Conservation (phyloP, 768 basidiomycete genomes). For the Rhodotorula graminis region DNA sequence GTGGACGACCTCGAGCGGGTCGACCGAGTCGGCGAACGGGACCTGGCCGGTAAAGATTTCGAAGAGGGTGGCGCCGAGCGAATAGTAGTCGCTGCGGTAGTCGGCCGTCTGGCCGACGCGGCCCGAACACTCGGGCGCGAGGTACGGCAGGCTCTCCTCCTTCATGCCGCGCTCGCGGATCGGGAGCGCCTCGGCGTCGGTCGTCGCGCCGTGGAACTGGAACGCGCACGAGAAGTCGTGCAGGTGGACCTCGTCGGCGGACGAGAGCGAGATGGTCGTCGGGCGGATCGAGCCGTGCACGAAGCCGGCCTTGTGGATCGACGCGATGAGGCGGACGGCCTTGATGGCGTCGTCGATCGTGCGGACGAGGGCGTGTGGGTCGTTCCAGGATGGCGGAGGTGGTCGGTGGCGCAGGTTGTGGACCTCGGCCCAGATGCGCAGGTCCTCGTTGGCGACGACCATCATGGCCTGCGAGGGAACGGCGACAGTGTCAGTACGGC, state of each 20-base stretch:
- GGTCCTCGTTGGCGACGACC: constrained; percentile 17
- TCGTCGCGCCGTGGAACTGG: background rate
- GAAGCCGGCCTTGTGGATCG: constrained; percentile 25
- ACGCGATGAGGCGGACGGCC: constrained; percentile 23
- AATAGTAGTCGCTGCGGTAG: constrained; percentile 24
- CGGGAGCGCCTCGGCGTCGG: constrained; percentile 1
- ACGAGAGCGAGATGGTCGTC: constrained; percentile 19
- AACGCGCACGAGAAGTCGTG: constrained; percentile 39
- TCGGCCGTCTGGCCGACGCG: constrained; percentile 19
- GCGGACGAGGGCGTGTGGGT: constrained; percentile 5
- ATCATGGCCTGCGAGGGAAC: constrained; percentile 13
- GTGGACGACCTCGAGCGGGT: constrained; percentile 36
- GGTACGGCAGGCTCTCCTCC: constrained; percentile 33
- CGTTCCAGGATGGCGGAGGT: constrained; percentile 14
- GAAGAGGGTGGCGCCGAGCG: constrained; percentile 29
- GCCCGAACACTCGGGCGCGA: constrained; percentile 33
- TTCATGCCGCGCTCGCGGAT: constrained; percentile 36
- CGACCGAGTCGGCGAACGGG: constrained; percentile 18
- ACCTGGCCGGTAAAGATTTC: constrained; percentile 28
- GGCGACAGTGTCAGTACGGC: background rate
- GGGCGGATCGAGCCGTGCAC: constrained; percentile 37
- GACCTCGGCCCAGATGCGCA: constrained; percentile 15
- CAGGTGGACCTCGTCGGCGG: constrained; percentile 27
- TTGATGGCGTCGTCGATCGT: constrained; percentile 21
- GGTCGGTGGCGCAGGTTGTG: background rate